Base-by-base conservation (phyloP, 2,329 filamentous ascomycete genomes). In the Seiridium cupressi region DNA sequence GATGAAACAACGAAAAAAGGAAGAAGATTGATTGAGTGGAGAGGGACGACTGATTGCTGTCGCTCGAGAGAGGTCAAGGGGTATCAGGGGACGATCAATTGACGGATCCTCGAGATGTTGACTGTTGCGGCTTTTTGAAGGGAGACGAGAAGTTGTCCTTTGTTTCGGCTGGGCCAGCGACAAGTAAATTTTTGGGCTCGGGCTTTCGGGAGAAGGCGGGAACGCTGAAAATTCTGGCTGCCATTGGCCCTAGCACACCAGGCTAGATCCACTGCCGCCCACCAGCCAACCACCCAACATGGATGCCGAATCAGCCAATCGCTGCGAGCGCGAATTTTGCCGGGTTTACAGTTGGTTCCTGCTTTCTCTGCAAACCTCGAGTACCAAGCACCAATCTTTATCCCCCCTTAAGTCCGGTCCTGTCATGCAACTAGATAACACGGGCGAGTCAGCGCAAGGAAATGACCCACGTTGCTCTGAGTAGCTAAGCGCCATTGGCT, bases 71-170 rank as follows among this genome's bases (percentile, higher is more conserved):
- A 62, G 58, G 59, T 55, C 36, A 54, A 59, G 57, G 18, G 49
- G 48, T 60, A 59, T 59, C 60, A 26, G 26, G 56, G 35, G 49
- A 64, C 40, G 59, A 53, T 61, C 61, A 61, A 63, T 62, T 57
- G 53, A 59, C 48, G 62, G 26, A 58, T 49, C 44, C 49, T 53
- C 35, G 46, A 13, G 6, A 51, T 38, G 55, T 31, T 61, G 46
- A 13, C 10, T 35, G 58, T 60, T 68, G 66, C 66, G 65, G 66
- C 63, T 66, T 69, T 69, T 69, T 66, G 62, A 57, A 49, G 57
- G 62, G 32, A 59, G 42, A n/a, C 51, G 55, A 55, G 61, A 67
- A 64, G 61, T 61, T 64, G 60, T 62, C 51, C 48, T 62, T 44
- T 51, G 56, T 40, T 58, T 51, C 44, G 46, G 18, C 55, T 57